phyloP scores from a whole-genome alignment of 1,284 basidiomycete species.

The Schizophyllum commune region DNA sequence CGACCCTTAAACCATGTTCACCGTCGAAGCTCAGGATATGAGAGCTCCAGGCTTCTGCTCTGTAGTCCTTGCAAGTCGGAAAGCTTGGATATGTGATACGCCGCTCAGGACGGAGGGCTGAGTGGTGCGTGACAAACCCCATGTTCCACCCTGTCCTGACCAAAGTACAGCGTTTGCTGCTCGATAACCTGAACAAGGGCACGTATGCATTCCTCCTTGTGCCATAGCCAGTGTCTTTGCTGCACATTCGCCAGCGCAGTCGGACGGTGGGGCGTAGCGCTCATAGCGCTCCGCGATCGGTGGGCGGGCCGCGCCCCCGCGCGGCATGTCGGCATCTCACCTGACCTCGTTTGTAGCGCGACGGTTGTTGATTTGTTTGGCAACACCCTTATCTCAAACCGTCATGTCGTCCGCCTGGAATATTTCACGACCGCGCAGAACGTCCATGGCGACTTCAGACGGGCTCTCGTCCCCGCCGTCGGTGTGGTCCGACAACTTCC shows the following conservation, averaged over 20 bases:
- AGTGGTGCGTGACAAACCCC: not conserved
- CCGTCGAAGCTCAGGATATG: no score
- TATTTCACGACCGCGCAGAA: not conserved
- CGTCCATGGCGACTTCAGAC: not conserved
- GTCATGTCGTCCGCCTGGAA: not conserved
- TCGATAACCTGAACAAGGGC: no score
- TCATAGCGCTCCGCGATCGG: not conserved
- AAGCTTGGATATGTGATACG: not conserved
- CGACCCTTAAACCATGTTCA: no score
- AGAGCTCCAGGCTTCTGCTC: not conserved
- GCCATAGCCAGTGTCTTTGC: no score
- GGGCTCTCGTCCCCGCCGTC: not conserved
- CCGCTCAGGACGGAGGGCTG: no score
- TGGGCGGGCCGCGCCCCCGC: no score
- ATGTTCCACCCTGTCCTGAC: no score
- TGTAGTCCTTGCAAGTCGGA: not conserved
- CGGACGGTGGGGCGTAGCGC: not conserved
- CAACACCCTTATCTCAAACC: not conserved
- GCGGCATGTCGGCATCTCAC: not conserved
- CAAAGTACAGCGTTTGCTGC: no score
- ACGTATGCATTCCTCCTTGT: no score
- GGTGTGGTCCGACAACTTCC: not conserved
- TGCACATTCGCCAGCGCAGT: no score
- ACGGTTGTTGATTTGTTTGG: not conserved
- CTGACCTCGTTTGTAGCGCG: not conserved